Percentiles rank a stretch among this genome's conserved stretches.
Conservation (phyloP, 495 filamentous ascomycete species). For the Penicillium psychrofluorescens region DNA sequence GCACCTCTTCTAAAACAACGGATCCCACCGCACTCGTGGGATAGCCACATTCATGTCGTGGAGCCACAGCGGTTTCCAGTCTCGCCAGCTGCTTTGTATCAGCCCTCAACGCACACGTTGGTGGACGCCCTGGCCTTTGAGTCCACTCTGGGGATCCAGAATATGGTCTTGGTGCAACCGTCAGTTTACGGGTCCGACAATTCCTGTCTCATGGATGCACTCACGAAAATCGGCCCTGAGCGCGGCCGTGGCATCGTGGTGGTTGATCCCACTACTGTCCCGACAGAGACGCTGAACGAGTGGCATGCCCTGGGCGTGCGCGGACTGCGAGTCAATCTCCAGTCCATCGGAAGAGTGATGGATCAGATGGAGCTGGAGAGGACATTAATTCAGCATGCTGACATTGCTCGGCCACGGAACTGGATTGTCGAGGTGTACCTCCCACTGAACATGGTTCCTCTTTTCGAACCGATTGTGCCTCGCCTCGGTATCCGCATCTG, state of each 20-base stretch:
- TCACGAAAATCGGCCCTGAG: conserved; percentile 28
- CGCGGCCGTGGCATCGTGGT: conserved; percentile 44
- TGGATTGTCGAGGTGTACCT: conserved; percentile 47
- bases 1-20: conserved; percentile 16
- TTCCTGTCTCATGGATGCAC: conserved; percentile 42
- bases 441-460: conserved; percentile 30
- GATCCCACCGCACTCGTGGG: conserved; percentile 37
- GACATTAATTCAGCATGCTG: conserved; percentile 33
- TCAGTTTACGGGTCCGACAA: conserved; percentile 47
- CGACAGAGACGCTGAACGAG: conserved; percentile 23
- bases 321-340: conserved; percentile 45
- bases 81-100: conserved; percentile 27
- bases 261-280: conserved; percentile 34
- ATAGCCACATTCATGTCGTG: conserved; percentile 48
- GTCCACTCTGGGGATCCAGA: conserved; percentile 28
- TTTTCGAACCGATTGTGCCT: conserved; percentile 35
- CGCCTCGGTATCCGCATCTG: conserved; percentile 37
- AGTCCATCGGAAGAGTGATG: conserved; percentile 34
- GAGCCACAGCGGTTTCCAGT: conserved; percentile 35
- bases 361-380: conserved; percentile 23
- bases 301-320: conserved; percentile 45
- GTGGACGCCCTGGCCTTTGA: conserved; percentile 35
- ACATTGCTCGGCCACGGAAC: conserved; percentile 31
- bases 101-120: conserved; percentile 29
- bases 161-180: conserved; percentile 45